Base-by-base conservation (phyloP, 1,284 basidiomycete species). In the Melanopsichium pennsylvanicum region DNA sequence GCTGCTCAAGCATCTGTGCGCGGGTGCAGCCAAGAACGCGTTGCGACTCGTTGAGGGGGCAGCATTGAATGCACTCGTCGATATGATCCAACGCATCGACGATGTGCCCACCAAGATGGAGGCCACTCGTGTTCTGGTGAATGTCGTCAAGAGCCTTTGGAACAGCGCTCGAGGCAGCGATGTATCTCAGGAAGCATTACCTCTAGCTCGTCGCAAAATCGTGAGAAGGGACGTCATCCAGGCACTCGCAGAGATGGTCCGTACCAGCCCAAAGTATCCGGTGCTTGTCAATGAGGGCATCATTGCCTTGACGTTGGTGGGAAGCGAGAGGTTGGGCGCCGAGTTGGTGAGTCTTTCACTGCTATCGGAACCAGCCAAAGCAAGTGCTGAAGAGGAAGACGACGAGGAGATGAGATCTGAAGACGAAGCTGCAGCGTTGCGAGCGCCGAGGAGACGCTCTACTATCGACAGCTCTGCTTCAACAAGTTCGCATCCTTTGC, bases 211-310 rank as follows among this genome's bases (percentile, higher is more conserved):
- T 19, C 40, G 34, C 19, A 51, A 64, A 13, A 19, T 71, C 33
- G 43, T 60, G 35, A 47, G 54, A 11, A 49, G 43, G 40, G 45
- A 58, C 13, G 70, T 75, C 18, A 44, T 70, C 6, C 54, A 63
- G 5, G 86, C 87, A 11, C 84, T 97, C 22, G 86, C 87, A 1
- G 87, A 86, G 59, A 86, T 96, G 70, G 84, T 95, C 19, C 86
- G 87, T 15, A 85, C 88, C 61, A 92, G 91, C 73, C 86, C 85
- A 64, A 89, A 88, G 78, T 91, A 92, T 76, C 89, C 91, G 0
- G 84, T 93, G 38, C 84, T 97, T 26, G 86, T 96, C 59, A 95
- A 94, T 75, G 95, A 97, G 81, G 91, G 89, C 0, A 84, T 96
- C 23, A 86, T 97, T 23, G 90, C 90, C 1, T 82, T 96, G 58